Evolutionary conservation across 2,329 filamentous ascomycete species (phyloP), one percentile per base, ranked within the genome.

Genomic region (Lasiodiplodia sp.): DNA sequence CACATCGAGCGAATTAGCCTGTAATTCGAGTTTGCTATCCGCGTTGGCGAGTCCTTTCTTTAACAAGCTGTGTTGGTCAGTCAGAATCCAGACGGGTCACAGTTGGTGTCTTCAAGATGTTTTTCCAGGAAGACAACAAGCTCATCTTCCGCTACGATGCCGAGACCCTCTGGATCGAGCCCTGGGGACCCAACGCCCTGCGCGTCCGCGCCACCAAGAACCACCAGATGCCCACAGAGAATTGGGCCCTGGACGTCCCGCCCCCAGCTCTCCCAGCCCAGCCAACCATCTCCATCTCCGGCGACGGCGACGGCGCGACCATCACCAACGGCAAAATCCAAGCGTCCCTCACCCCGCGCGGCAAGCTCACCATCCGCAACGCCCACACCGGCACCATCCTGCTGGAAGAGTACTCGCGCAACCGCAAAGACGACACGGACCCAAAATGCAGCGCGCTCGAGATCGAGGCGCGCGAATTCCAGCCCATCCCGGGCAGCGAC

Each of bases 401-500:
- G 1, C 77, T 88, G 0, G 86, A 88, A 69, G 86, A 88, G 70
- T 88, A 85, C 72, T 78, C 81, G 37, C 83, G 86, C 23, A 80
- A 85, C 69, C 81, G 86, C 8, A 73, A 75, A 37, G 86, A 89
- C 69, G 78, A 84, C 2, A 74, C 75, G 5, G 87, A 89, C 71
- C 86, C 87, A 0, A 88, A 88, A 74, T 86, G 85, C 76, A 88
- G 86, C 70, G 84, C 88, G 0, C 78, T 90, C 2, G 78, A 84
- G 10, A 78, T 90, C 21, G 81, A 87, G 69, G 86, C 86, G 1
- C 85, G 88, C 21, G 87, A 90, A 73, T 87, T 89, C 74, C 82
- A 82, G 64, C 83, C 86, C 0, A 82, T 85, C 2, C 76, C 82
- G 0, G 87, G 87, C 6, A 78, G 81, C 1, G 82, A 86, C 67